These are phyloP conservation scores for Leccinum rimulosum DNA, from an alignment of 768 basidiomycete genomes.

Conservation along the genomic window DNA sequence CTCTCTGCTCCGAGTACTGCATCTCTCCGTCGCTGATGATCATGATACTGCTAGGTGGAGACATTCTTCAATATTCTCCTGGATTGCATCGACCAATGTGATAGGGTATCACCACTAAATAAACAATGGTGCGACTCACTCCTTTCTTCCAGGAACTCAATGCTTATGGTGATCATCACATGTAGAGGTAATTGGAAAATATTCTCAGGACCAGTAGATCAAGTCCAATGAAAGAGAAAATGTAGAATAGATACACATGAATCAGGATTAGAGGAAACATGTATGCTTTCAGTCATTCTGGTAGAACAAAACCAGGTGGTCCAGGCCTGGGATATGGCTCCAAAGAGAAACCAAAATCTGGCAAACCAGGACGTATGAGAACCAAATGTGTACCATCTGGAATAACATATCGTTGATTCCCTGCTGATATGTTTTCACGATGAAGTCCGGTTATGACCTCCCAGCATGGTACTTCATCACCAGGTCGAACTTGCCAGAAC, in stretches of 20 bases:
- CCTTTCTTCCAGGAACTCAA: not conserved
- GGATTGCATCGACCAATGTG: constrained; percentile 56
- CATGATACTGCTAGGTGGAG: constrained; percentile 42
- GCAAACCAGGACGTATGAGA: too few relatives aligned
- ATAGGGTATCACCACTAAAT: constrained; percentile 61
- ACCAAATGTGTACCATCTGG: too few relatives aligned
- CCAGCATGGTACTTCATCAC: too few relatives aligned
- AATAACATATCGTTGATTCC: too few relatives aligned
- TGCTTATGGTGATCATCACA: not conserved
- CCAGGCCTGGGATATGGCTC: too few relatives aligned
- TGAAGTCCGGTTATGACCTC: too few relatives aligned
- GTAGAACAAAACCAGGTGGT: too few relatives aligned
- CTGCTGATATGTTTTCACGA: too few relatives aligned
- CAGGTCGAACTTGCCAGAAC: too few relatives aligned
- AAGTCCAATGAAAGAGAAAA: not conserved
- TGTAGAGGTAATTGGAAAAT: not conserved
- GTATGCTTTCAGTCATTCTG: too few relatives aligned
- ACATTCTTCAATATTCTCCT: constrained; percentile 67
- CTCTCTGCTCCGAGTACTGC: not conserved
- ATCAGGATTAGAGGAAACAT: too few relatives aligned
- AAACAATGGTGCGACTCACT: constrained; percentile 1
- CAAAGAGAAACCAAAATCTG: too few relatives aligned
- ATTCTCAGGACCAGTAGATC: not conserved
- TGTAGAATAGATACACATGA: not conserved
- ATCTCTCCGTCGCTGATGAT: constrained; percentile 2